Percentiles rank a stretch among this genome's conserved stretches.
Conservation (phyloP, 192 early-diverging fungal species). For the Backusella macrospora region DNA sequence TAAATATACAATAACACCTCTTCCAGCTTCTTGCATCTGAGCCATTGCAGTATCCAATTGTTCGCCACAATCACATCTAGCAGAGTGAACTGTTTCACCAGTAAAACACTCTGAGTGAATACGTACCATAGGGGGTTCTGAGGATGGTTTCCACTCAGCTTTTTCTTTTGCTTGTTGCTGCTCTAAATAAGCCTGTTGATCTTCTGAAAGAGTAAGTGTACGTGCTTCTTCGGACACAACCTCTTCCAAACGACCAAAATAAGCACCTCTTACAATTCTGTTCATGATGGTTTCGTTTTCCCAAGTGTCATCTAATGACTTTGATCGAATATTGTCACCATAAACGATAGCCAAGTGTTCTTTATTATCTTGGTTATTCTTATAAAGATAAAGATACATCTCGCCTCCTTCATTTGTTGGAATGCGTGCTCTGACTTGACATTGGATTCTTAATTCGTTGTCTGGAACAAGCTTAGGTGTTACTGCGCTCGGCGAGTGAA, state of each 20-base stretch:
- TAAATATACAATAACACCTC: slow-evolving; percentile 94
- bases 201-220: slow-evolving; percentile 11
- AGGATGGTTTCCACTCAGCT: slow-evolving; percentile 17
- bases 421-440: slow-evolving; percentile 76
- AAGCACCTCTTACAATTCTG: slow-evolving; percentile 80
- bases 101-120: slow-evolving; percentile 99
- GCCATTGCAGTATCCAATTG: slow-evolving; percentile 93
- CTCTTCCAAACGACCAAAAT: slow-evolving; percentile 54
- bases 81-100: slow-evolving; percentile 89
- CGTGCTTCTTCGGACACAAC: slow-evolving; percentile 43
- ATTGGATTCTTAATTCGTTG: slow-evolving; percentile 40
- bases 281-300: slow-evolving; percentile 79
- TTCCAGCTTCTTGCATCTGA: slow-evolving; percentile 78
- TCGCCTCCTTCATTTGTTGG: slow-evolving; percentile 77
- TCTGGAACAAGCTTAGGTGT: slow-evolving; percentile 28
- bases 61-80: slow-evolving; percentile 94
- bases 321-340: slow-evolving; percentile 78
- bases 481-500: slow-evolving; percentile 33
- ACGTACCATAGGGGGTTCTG: slow-evolving; percentile 71
- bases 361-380: slow-evolving; percentile 81
- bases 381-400: slow-evolving; percentile 84
- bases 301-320: slow-evolving; percentile 64
- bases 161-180: slow-evolving; percentile 33
- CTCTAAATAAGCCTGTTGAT: slow-evolving; percentile 34
- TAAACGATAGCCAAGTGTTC: slow-evolving; percentile 95